These are phyloP conservation scores for Sugiyamaella paludigena DNA, from an alignment of 1,139 yeast genomes.

Conservation along the genomic window DNA sequence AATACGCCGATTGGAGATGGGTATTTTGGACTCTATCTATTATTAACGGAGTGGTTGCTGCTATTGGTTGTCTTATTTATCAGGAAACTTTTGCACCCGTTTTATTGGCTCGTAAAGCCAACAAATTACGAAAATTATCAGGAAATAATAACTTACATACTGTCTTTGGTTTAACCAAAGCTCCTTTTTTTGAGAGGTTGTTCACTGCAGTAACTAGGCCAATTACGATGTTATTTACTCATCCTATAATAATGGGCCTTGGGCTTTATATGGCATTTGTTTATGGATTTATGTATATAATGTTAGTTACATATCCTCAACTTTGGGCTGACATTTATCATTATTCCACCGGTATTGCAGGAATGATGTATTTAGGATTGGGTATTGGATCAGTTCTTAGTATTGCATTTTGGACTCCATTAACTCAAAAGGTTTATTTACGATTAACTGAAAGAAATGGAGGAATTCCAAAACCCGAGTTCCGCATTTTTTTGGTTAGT, in stretches of 20 bases:
- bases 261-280: slow-evolving; percentile 63
- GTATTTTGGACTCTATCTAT: slow-evolving; percentile 58
- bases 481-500: slow-evolving; percentile 46
- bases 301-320: slow-evolving; percentile 57
- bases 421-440: slow-evolving; percentile 43
- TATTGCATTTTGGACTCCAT: slow-evolving; percentile 45
- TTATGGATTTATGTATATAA: slow-evolving; percentile 61
- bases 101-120: slow-evolving; percentile 49
- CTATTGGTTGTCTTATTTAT: slow-evolving; percentile 45
- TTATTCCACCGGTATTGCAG: slow-evolving; percentile 50
- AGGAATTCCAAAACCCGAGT: slow-evolving; percentile 60
- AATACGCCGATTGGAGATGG: slow-evolving; percentile 55
- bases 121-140: slow-evolving; percentile 46
- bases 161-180: slow-evolving; percentile 47
- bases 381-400: slow-evolving; percentile 53
- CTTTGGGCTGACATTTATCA: slow-evolving; percentile 51
- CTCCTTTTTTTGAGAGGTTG: slow-evolving; percentile 27
- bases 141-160: slow-evolving; percentile 59
- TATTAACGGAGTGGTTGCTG: slow-evolving; percentile 50
- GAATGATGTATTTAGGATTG: slow-evolving; percentile 56
- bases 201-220: slow-evolving; percentile 50
- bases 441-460: slow-evolving; percentile 42
- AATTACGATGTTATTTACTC: slow-evolving; percentile 48
- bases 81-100: slow-evolving; percentile 62
- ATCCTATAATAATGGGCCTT: slow-evolving; percentile 62